Evolutionary conservation across 2,329 filamentous ascomycete species (phyloP), one percentile per base, ranked within the genome.

Genomic region (Periconia digitata): DNA sequence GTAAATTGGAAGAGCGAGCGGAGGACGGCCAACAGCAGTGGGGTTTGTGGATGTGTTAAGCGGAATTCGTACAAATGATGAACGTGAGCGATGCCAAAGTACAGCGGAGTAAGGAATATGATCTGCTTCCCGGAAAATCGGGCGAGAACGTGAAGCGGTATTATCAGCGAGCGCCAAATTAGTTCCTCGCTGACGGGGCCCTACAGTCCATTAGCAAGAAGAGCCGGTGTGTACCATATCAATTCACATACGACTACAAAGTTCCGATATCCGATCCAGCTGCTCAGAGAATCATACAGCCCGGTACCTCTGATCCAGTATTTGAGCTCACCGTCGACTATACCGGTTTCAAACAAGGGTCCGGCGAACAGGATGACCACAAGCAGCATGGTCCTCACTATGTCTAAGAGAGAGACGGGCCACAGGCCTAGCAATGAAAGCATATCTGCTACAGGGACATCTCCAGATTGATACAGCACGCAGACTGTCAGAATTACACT

Each of bases 61-160:
- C 87, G 82, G 72, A 95, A 96, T 74, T 97, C 94, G 75, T 96
- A 95, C 70, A 95, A 90, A 74, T 99, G 94, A 73, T 99, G 92
- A 40, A 95, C 73, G 73, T 99, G 94, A 7, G 94, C 92, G 38
- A 96, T 84, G 43, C 92, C 92, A 67, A 97, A 97, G 69, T 96
- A 86, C 10, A 96, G 76, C 6, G 92, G 92, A 1, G 90, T 89
- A 10, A 90, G 75, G 73, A 95, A 90, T 63, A 95, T 82, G 55
- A 89, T 90, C 35, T 76, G 75, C 2, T 62, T 68, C 3, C 66
- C 67, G 3, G 71, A 67, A 51, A 71, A 37, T 79, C 78, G 43
- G 17, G 90, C 85, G 42, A 91, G 76, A 23, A 96, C 75, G 64
- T 96, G 86, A 10, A 96, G 79, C 2, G 92, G 89, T 34, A 96